Conservation (phyloP, 2,329 filamentous ascomycete species). For the Sporothrix sp. region DNA sequence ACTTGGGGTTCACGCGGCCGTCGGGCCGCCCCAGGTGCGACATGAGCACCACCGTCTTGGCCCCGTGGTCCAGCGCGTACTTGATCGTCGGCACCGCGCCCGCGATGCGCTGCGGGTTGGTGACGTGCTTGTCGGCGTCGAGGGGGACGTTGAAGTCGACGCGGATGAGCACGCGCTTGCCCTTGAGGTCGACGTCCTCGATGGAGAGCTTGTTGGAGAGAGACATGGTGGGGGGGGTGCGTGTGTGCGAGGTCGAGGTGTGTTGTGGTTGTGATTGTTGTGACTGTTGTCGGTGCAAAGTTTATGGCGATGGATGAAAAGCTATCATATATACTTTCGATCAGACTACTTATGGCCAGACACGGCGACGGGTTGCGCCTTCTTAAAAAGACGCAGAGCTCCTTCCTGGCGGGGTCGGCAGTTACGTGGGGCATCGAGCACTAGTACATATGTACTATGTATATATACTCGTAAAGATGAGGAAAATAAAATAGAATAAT, state of each 20-base stretch:
- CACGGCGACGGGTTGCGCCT: no score
- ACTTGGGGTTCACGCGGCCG: constrained; percentile 82
- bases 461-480: no score
- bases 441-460: no score
- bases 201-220: constrained; percentile 97
- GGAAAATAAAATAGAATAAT: no score
- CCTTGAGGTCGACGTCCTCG: constrained; percentile 92
- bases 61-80: constrained; percentile 80
- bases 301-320: no score
- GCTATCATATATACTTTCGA: no score
- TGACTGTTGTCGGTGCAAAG: not conserved
- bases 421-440: no score
- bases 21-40: constrained; percentile 95
- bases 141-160: constrained; percentile 99
- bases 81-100: constrained; percentile 94
- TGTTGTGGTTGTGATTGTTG: not conserved
- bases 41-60: constrained; percentile 93
- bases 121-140: constrained; percentile 84
- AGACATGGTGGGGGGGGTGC: constrained; percentile 46
- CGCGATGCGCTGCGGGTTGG: constrained; percentile 97
- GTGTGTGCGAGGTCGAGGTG: not conserved
- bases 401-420: no score
- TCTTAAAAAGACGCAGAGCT: no score
- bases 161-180: constrained; percentile 94
- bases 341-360: no score